Evolutionary conservation across 176 grass and related monocot genomes (phyloP).

Genomic region (Bonia amplexicaulis): DNA sequence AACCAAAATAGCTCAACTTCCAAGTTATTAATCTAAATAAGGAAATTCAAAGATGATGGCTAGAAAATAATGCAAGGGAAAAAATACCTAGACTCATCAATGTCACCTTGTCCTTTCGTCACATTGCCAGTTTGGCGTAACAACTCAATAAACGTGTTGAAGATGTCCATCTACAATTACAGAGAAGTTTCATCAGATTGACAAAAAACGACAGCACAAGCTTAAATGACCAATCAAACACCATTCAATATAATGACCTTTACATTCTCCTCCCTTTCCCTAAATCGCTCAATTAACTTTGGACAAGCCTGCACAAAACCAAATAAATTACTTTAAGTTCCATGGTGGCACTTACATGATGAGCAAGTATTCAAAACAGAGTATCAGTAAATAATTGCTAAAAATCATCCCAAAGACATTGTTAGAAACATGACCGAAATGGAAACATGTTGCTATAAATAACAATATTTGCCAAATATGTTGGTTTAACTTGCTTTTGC

Average conservation of each 20-base stretch:
- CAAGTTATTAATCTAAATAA: not conserved
- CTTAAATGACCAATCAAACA: not conserved
- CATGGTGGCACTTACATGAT: not conserved
- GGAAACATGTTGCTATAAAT: not conserved
- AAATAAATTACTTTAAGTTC: conserved; percentile 7
- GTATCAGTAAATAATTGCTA: not conserved
- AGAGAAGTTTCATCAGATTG: conserved; percentile 37
- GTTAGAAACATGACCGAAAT: not conserved
- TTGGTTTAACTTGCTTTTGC: not conserved
- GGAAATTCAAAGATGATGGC: not conserved
- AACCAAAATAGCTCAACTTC: not conserved
- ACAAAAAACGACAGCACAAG: not conserved
- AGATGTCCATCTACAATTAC: conserved; percentile 87
- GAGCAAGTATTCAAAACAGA: not conserved
- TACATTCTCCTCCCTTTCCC: conserved; percentile 98
- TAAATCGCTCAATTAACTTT: conserved; percentile 91
- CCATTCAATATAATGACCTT: conserved; percentile 51
- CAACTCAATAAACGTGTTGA: conserved; percentile 95
- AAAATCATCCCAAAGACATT: not conserved
- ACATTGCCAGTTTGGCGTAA: conserved; percentile 94
- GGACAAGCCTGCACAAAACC: conserved; percentile 73
- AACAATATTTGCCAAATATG: not conserved
- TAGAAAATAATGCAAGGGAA: not conserved
- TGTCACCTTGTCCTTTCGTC: conserved; percentile 84
- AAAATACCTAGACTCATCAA: conserved; percentile 76